Evolutionary conservation across 2,329 filamentous ascomycete genomes (phyloP).

Genomic region (Ophiocordyceps australis): DNA sequence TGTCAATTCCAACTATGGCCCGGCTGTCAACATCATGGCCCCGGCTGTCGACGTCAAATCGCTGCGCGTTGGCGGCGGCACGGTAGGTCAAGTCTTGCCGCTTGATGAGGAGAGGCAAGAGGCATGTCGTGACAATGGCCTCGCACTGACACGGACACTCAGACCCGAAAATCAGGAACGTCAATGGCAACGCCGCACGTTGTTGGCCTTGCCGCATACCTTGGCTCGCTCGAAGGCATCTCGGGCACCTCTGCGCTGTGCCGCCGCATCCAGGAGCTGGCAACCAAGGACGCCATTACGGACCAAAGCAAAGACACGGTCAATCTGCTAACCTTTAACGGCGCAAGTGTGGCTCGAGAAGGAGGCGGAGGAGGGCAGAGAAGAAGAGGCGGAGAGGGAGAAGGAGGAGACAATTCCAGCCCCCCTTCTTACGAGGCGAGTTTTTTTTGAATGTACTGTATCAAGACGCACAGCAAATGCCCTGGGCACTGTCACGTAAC

Average conservation of each 20-base stretch:
- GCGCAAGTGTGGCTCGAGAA: too few relatives aligned
- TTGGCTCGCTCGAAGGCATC: slow-evolving; percentile 33
- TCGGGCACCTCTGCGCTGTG: slow-evolving; percentile 21
- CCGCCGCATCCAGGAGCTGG: slow-evolving; percentile 29
- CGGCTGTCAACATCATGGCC: slow-evolving; percentile 17
- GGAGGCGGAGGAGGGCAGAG: too few relatives aligned
- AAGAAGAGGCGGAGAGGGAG: too few relatives aligned
- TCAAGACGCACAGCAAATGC: too few relatives aligned
- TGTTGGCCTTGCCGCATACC: slow-evolving; percentile 74
- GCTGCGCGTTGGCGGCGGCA: slow-evolving; percentile 8
- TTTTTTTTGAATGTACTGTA: too few relatives aligned
- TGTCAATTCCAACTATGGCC: slow-evolving; percentile 25
- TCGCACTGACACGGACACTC: too few relatives aligned
- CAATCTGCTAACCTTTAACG: slow-evolving; percentile 57
- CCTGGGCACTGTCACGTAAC: too few relatives aligned
- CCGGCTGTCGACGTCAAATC: slow-evolving; percentile 18
- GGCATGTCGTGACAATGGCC: too few relatives aligned
- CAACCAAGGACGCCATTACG: slow-evolving; percentile 53
- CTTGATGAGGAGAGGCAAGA: slow-evolving; percentile 1
- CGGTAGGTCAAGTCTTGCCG: slow-evolving; percentile 1
- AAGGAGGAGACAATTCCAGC: too few relatives aligned
- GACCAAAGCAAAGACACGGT: slow-evolving; percentile 66
- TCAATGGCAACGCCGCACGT: slow-evolving; percentile 92
- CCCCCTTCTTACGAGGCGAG: too few relatives aligned
- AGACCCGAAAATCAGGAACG: slow-evolving; percentile 56